Percentiles rank a stretch among this genome's conserved stretches.
phyloP scores from a whole-genome alignment of 2,329 filamentous ascomycete species.

The Tolypocladium sp. region DNA sequence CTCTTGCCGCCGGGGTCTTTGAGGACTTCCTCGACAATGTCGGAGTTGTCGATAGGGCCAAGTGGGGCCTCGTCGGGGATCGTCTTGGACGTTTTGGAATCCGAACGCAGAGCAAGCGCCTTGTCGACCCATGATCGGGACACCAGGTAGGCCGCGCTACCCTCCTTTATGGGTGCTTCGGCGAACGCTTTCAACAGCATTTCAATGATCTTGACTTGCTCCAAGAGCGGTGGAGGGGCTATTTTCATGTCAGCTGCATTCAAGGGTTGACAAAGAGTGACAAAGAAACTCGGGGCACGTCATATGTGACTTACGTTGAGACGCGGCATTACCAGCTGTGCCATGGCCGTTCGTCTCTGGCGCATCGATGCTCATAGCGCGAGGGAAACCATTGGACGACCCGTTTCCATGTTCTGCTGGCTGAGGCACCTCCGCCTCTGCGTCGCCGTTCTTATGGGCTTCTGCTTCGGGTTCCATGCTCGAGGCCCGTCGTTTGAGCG shows the following conservation, averaged over 20 bases:
- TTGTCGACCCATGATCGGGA: conserved; percentile 71
- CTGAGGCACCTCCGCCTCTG: conserved; percentile 32
- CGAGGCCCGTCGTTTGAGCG: conserved; percentile 53
- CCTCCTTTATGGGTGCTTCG: conserved; percentile 52
- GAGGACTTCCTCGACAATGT: conserved; percentile 60
- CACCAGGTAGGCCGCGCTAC: conserved; percentile 68
- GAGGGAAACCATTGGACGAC: conserved; percentile 14
- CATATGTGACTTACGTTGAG: conserved; percentile 16
- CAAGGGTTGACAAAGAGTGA: not conserved
- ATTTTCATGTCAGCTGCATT: conserved; percentile 2
- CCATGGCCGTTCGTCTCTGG: conserved; percentile 15
- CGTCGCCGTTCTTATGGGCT: conserved; percentile 29
- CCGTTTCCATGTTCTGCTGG: conserved; percentile 10
- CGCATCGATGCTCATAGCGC: conserved; percentile 32
- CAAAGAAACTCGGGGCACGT: not conserved
- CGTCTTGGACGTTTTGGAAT: conserved; percentile 44
- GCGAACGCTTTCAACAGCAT: conserved; percentile 45
- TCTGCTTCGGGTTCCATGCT: conserved; percentile 47
- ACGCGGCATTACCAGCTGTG: conserved; percentile 6
- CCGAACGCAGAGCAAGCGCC: conserved; percentile 57
- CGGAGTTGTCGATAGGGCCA: conserved; percentile 80
- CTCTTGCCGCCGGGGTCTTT: conserved; percentile 37
- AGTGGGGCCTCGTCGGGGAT: conserved; percentile 54
- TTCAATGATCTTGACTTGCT: conserved; percentile 67
- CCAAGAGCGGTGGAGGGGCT: conserved; percentile 29